Percentiles rank a stretch among this genome's conserved stretches.
Evolutionary conservation across 352 stramenopile genomes (phyloP).

Genomic region (Aphanomyces astaci): DNA sequence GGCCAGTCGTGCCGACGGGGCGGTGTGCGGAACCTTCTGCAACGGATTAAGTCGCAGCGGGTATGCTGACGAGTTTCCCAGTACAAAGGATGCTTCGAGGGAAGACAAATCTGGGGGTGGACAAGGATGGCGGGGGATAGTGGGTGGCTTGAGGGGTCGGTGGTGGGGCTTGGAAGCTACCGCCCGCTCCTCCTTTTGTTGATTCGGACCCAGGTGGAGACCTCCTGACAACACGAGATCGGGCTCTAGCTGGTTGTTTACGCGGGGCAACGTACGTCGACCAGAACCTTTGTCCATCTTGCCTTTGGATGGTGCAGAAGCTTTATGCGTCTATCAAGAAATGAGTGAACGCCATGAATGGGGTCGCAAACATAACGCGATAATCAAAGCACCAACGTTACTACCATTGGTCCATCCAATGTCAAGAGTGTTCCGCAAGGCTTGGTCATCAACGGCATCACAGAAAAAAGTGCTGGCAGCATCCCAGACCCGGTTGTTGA

Average conservation of each 20-base stretch:
- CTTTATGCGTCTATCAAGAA: no score
- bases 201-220: neutral
- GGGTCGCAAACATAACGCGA: no score
- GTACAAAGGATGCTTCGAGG: neutral
- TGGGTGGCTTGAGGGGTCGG: neutral
- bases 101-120: neutral
- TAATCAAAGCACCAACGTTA: no score
- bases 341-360: no score
- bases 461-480: conserved; percentile 18
- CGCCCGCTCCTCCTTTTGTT: neutral
- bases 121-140: neutral
- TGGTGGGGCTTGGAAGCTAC: no score
- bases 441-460: conserved; percentile 18
- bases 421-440: neutral
- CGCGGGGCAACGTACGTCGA: neutral
- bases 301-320: no score
- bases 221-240: neutral
- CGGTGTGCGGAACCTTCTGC: no score
- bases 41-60: neutral
- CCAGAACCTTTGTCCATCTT: neutral
- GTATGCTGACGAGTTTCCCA: neutral
- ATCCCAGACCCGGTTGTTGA: no score
- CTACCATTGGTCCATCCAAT: neutral
- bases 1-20: neutral
- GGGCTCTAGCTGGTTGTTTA: neutral